Percentiles rank a stretch among this genome's conserved stretches.
Evolutionary conservation across 2,329 filamentous ascomycete species (phyloP).

Genomic region (Biscogniauxia mediterranea): DNA sequence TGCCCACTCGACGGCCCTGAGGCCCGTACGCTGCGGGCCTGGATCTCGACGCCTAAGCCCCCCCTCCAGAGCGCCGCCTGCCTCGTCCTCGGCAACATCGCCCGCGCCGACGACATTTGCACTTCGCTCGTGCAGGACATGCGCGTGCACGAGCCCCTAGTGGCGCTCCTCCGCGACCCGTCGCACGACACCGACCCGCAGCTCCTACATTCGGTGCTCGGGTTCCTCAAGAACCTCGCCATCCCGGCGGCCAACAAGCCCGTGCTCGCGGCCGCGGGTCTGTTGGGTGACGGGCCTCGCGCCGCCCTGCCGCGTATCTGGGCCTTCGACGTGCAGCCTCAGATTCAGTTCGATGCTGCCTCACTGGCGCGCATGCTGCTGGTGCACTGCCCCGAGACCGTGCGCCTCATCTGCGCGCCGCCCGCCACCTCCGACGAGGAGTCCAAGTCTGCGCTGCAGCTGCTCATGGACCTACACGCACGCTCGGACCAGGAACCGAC

Average conservation of each 20-base stretch:
- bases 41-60: constrained; percentile 42
- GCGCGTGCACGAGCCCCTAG: constrained; percentile 44
- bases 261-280: constrained; percentile 48
- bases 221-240: constrained; percentile 64
- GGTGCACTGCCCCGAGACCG: constrained; percentile 51
- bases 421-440: constrained; percentile 28
- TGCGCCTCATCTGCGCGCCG: constrained; percentile 46
- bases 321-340: constrained; percentile 49
- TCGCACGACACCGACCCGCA: constrained; percentile 42
- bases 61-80: constrained; percentile 57
- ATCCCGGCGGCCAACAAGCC: constrained; percentile 56
- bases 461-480: constrained; percentile 40
- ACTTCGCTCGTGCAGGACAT: constrained; percentile 47
- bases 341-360: constrained; percentile 60
- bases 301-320: constrained; percentile 46
- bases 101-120: constrained; percentile 56
- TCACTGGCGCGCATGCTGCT: constrained; percentile 58
- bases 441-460: constrained; percentile 34
- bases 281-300: too few species aligned
- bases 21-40: constrained; percentile 43
- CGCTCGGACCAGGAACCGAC: constrained; percentile 53
- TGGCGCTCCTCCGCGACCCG: constrained; percentile 43
- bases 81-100: constrained; percentile 60
- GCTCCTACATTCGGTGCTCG: constrained; percentile 55
- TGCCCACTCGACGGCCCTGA: constrained; percentile 44